Evolutionary conservation across 768 basidiomycete genomes (phyloP).

Genomic region (Mycena haematopus): DNA sequence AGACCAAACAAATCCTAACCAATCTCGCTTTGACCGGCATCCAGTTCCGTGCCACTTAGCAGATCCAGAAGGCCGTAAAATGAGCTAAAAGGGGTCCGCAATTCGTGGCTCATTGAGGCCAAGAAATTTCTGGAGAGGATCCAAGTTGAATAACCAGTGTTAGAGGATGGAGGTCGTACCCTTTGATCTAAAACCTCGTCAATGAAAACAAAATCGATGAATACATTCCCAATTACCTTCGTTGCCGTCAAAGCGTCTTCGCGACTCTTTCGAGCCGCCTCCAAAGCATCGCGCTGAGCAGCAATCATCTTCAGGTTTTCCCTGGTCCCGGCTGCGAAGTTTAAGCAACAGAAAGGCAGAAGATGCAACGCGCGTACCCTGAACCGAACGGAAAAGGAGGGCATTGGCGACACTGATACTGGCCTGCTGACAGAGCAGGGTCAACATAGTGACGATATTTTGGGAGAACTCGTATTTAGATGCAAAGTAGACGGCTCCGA

Average conservation of each 20-base stretch:
- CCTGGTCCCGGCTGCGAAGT: conserved; percentile 61
- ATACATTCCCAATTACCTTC: conserved; percentile 49
- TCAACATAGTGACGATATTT: conserved; percentile 65
- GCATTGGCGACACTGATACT: conserved; percentile 80
- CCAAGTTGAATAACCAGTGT: not conserved
- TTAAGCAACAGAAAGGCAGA: not conserved
- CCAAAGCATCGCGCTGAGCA: conserved; percentile 71
- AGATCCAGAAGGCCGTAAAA: conserved; percentile 81
- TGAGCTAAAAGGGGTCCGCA: conserved; percentile 80
- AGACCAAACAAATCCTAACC: conserved; percentile 43
- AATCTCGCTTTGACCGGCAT: conserved; percentile 72
- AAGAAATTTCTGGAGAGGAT: conserved; percentile 62
- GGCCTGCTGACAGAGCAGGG: conserved; percentile 74
- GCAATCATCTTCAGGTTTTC: conserved; percentile 82
- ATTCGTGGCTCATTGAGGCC: conserved; percentile 80
- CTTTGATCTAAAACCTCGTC: conserved; percentile 58
- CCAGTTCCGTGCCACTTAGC: conserved; percentile 73
- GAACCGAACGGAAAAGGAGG: conserved; percentile 47
- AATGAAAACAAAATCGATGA: not conserved
- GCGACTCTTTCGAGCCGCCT: conserved; percentile 70
- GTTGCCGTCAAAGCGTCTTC: conserved; percentile 79
- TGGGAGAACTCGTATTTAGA: conserved; percentile 70
- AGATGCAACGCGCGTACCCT: not conserved
- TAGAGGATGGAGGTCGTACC: conserved; percentile 3
- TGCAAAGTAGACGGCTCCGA: conserved; percentile 72